These are phyloP conservation scores for Colletotrichum noveboracense DNA, from an alignment of 2,329 filamentous ascomycete genomes.

Conservation along the genomic window DNA sequence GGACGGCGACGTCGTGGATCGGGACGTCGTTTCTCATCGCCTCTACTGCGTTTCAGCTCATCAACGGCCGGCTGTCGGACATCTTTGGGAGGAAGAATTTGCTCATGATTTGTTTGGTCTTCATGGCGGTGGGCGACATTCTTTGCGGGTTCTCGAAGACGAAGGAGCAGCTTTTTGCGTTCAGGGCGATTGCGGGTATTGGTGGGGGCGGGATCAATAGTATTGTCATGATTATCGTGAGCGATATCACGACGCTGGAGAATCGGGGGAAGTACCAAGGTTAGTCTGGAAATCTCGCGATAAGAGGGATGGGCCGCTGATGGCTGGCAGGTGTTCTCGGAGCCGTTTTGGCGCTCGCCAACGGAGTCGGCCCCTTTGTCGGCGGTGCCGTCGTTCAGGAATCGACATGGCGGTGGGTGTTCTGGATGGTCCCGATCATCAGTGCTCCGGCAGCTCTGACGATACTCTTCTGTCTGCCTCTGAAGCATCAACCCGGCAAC, in stretches of 20 bases:
- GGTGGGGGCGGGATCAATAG: slow-evolving; percentile 39
- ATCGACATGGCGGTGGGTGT: slow-evolving; percentile 34
- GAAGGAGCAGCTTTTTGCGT: slow-evolving; percentile 37
- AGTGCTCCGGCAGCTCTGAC: slow-evolving; percentile 23
- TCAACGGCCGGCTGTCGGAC: slow-evolving; percentile 39
- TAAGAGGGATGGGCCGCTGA: slow-evolving; percentile 4
- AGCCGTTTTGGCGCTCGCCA: slow-evolving; percentile 32
- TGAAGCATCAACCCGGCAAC: slow-evolving; percentile 27
- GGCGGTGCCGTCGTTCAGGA: slow-evolving; percentile 33
- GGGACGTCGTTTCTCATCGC: slow-evolving; percentile 43
- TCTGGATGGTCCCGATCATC: slow-evolving; percentile 31
- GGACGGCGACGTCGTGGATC: slow-evolving; percentile 36
- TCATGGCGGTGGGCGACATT: slow-evolving; percentile 34
- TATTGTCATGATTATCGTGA: slow-evolving; percentile 41
- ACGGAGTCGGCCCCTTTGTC: slow-evolving; percentile 42
- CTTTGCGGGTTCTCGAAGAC: slow-evolving; percentile 36
- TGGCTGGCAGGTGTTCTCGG: slow-evolving; percentile 25
- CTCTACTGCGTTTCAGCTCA: slow-evolving; percentile 38
- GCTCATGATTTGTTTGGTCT: slow-evolving; percentile 30
- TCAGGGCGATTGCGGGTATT: slow-evolving; percentile 37
- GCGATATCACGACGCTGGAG: slow-evolving; percentile 39
- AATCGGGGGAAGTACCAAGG: slow-evolving; percentile 38
- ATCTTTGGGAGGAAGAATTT: slow-evolving; percentile 41
- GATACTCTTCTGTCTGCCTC: slow-evolving; percentile 31
- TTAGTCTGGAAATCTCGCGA: neutral